Conservation (phyloP, 805 yeast genomes). For the Tetrapisispora pingtungensis region DNA sequence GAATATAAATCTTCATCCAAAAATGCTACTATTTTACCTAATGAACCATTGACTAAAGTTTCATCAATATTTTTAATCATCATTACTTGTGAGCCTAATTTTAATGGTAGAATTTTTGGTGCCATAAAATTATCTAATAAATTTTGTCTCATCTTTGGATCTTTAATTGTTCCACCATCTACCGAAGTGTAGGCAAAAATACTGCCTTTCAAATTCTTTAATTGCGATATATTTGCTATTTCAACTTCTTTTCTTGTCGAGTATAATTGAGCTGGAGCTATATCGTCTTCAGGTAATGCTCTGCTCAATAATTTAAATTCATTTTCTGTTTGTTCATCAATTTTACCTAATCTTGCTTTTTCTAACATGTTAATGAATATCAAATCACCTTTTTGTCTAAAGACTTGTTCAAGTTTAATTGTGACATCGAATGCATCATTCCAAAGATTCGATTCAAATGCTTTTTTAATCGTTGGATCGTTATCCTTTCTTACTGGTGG, state of each 20-base stretch:
- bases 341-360: constrained; percentile 56
- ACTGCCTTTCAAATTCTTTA: constrained; percentile 38
- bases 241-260: constrained; percentile 75
- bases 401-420: constrained; percentile 52
- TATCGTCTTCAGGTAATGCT: constrained; percentile 45
- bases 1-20: constrained; percentile 41
- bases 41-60: constrained; percentile 64
- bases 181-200: constrained; percentile 36
- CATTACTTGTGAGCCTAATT: constrained; percentile 75
- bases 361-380: constrained; percentile 64
- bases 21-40: constrained; percentile 59
- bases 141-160: constrained; percentile 34
- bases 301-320: constrained; percentile 45
- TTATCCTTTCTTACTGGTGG: constrained; percentile 45
- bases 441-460: constrained; percentile 63
- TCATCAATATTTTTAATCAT: constrained; percentile 67
- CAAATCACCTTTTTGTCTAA: constrained; percentile 68
- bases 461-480: constrained; percentile 34
- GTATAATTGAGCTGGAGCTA: constrained; percentile 62
- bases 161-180: constrained; percentile 44
- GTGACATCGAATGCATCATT: constrained; percentile 43
- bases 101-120: constrained; percentile 45
- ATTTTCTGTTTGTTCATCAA: constrained; percentile 36
- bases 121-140: constrained; percentile 54
- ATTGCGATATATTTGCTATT: constrained; percentile 44